Evolutionary conservation across 371 early-diverging fungal genomes (phyloP), one percentile per base, ranked within the genome.

Genomic region (Apophysomyces sp.): DNA sequence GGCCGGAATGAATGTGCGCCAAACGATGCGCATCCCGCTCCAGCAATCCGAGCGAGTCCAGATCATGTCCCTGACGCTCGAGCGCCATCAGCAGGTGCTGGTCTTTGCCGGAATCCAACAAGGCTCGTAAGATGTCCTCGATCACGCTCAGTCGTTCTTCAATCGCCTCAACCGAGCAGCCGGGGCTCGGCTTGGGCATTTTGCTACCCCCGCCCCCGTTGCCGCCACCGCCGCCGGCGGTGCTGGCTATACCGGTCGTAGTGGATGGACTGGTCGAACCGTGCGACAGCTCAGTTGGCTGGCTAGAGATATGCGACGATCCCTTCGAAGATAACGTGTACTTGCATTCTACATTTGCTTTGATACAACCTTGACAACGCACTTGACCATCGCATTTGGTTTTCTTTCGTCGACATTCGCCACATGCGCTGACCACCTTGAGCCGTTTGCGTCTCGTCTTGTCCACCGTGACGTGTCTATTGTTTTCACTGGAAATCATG

Each of bases 401-500:
- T 61, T 86, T 86, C 69, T 83, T 83, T 15, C 84, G 73, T 56
- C 86, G 72, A 57, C 86, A 86, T 63, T 83, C 83, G 21, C 78
- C 65, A 56, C 85, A 85, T 21, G 76, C 76, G 52, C 71, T 72
- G 24, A 68, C 61, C 1, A 72, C 73, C 57, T 76, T 76, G 52
- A 78, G 68, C 29, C 79, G 64, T 56, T 78, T 78, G 27, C 78
- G 71, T 60, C 76, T 68, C 13, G 78, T 67, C 57, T 67, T 71
- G 41, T 75, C 76, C 12, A 68, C 51, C 15, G 66, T 67, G 51
- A 66, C 15, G 61, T 68, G 63, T 31, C 52, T 34, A 13, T 27
- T 18, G 37, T 40, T 58, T 16, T 58, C 58, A 39, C 37, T 37
- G 18, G 18, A 58, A 41, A 37, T 29, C 36, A 26, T 37, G 12